Evolutionary conservation across 768 basidiomycete genomes (phyloP), one percentile per base, ranked within the genome.

Genomic region (Hortiboletus campestris): DNA sequence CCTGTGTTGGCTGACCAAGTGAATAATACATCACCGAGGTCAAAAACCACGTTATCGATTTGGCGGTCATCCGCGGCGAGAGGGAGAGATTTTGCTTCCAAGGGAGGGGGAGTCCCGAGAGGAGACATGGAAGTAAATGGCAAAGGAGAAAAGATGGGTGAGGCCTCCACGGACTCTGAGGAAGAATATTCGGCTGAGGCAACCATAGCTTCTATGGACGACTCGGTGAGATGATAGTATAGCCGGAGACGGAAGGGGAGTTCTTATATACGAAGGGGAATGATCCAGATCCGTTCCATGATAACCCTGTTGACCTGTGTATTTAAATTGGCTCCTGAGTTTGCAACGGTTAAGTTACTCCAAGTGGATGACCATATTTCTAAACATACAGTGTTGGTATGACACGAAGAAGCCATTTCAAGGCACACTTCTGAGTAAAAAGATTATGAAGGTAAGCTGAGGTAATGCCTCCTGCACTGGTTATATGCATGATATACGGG

Each of bases 1-100:
- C 39, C 48, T 1, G 57, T 57, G 42, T 57, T 38, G 34, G 61
- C 55, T 7, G 61, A 66, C 64, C 63, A 64, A 4, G 64, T 63
- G 35, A 66, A 64, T 17, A 64, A 20, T 3, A 64, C 64, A 5
- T 64, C 63, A 20, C 63, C 63, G 14, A 64, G 49, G 32, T 66
- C 63, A n/a, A 64, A 59, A 22, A 64, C 60, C 4, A 64, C 20
- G 6, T 64, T 67, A 31, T 67, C 66, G 16, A 66, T 57, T 42
- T 48, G 53, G 14, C 57, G 57, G 57, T 63, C 55, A 38, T 52
- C 28, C 2, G 22, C 13, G 20, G 35, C 12, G 31, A 31, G 17
- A 3, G 43, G 43, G 6, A 52, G 56, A 8, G 19, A 14, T 16
- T 56, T 59, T n/a, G 9, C 20, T 10, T 46, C 45, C 25, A 47